Evolutionary conservation across 768 basidiomycete species (phyloP), one percentile per base, ranked within the genome.

Genomic region (Floccularia luteovirens): DNA sequence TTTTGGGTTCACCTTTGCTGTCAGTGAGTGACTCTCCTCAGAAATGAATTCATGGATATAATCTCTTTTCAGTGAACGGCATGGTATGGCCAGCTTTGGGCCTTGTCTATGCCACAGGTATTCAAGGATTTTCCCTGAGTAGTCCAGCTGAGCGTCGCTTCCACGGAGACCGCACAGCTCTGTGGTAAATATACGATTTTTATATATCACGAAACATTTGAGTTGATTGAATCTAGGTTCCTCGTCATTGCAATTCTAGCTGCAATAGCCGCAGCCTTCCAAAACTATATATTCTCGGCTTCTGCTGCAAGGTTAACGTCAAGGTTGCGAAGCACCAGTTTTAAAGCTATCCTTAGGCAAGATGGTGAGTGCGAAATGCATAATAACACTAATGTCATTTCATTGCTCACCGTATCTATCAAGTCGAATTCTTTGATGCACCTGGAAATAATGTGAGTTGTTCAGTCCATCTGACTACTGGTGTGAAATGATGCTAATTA

Each of bases 401-500:
- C n/a, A n/a, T n/a, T 39, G n/a, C 34, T 58, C 37, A 45, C 40
- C 23, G 14, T 35, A 17, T 14, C 24, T 42, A n/a, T n/a, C n/a
- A n/a, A 84, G 80, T 89, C 49, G 83, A 82, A 45, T 93, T 82
- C 69, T 96, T 93, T 43, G 91, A 96, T 60, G 79, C 76, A 61
- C 87, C 90, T 19, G 77, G 81, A 58, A 79, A 96, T 55, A 86
- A 69, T 42, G 80, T 80, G 57, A 50, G 76, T 61, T 16, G n/a
- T 8, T 14, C 31, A 2, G 8, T 19, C 34, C 34, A 10, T 21
- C 19, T 21, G 4, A 24, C 35, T 47, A 38, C 56, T 38, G 8
- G n/a, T n/a, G n/a, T n/a, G n/a, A n/a, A n/a, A n/a, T n/a, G n/a
- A n/a, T n/a, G n/a, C n/a, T n/a, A n/a, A n/a, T n/a, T n/a, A n/a